A percentile compares a stretch with the other conserved stretches of the same genome.
Evolutionary conservation across 495 filamentous ascomycete genomes (phyloP).

Genomic region (Aspergillus egyptiacus): DNA sequence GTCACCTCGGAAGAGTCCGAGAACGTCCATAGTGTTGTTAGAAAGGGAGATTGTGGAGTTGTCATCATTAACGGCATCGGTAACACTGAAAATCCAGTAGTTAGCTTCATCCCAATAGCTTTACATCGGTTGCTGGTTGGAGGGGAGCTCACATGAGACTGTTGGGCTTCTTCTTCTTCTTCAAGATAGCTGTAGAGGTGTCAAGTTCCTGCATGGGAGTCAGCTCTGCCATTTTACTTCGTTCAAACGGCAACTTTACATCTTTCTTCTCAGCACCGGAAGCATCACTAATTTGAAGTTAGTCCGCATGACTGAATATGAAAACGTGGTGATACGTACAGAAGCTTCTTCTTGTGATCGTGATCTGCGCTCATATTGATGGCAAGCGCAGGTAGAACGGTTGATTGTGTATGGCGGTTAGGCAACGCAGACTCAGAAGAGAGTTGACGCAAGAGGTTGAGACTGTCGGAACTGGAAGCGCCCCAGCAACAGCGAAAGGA

Average conservation of each 20-base stretch:
- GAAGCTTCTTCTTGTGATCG: conserved; percentile 90
- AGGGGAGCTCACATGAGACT: conserved; percentile 71
- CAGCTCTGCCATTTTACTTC: conserved; percentile 19
- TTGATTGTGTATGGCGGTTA: conserved; percentile 13
- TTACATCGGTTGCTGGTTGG: not conserved
- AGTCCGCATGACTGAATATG: conserved; percentile 24
- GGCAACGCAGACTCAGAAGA: conserved; percentile 19
- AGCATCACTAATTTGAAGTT: conserved; percentile 62
- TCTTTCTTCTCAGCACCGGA: conserved; percentile 86
- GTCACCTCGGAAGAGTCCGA: conserved; percentile 96
- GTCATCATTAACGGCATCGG: conserved; percentile 97
- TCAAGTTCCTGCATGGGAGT: conserved; percentile 64
- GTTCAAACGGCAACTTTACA: conserved; percentile 39
- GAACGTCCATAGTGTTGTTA: conserved; percentile 97
- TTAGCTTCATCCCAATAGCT: conserved; percentile 28
- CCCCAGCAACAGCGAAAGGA: conserved; percentile 10
- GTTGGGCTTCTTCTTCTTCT: conserved; percentile 99
- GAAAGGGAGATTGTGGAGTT: conserved; percentile 98
- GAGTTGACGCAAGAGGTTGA: conserved; percentile 17
- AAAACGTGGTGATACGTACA: conserved; percentile 52
- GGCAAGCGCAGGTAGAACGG: conserved; percentile 1
- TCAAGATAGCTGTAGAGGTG: conserved; percentile 93
- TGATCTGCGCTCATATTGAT: conserved; percentile 62
- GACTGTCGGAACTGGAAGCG: conserved; percentile 11
- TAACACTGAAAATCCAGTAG: conserved; percentile 59